Evolutionary conservation across 2,329 filamentous ascomycete genomes (phyloP), one percentile per base, ranked within the genome.

Genomic region (Calonectria honghensis): DNA sequence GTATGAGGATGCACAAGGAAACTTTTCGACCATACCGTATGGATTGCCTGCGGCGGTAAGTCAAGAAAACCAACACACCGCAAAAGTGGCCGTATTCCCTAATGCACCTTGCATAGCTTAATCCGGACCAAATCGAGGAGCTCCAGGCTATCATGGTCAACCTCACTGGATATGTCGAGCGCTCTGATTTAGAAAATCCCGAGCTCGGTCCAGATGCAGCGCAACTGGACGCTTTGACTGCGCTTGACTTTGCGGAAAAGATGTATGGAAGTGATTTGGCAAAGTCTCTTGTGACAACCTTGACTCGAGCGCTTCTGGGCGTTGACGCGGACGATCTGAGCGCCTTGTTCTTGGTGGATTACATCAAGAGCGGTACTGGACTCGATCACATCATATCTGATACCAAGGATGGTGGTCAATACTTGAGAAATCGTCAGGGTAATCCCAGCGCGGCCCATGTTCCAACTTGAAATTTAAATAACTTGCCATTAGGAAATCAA

Each of bases 351-450:
- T 39, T 81, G 37, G 45, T 81, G 4, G 73, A 80, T 24, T 77
- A 76, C 32, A 48, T 80, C 31, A 76, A 77, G 50, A 75, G 74
- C 6, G 79, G 75, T 10, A 73, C 68, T 1, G 79, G 80, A 3
- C 20, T 81, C 11, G 52, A 66, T 1, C 80, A 79, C 3, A 69
- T 81, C 39, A 72, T 64, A 6, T 76, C 79, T 1, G 79, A 81
- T 24, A 52, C 41, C 4, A 70, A 74, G 20, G 67, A 79, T 24
- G 80, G 80, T 16, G 78, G 77, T 0, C 79, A 81, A 27, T 79
- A 79, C 59, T 57, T 80, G n/a, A 75, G 78, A 20, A 75, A 80
- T n/a, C 75, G 75, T 37, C 77, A 81, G 41, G 80, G 79, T 41
- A 27, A 50, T 32, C 16, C n/a, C 31, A 29, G 5, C 14, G 10